A percentile compares a stretch with the other conserved stretches of the same genome.
phyloP scores from a whole-genome alignment of 257 asterid species.

The Jaltomata sinuosa region DNA sequence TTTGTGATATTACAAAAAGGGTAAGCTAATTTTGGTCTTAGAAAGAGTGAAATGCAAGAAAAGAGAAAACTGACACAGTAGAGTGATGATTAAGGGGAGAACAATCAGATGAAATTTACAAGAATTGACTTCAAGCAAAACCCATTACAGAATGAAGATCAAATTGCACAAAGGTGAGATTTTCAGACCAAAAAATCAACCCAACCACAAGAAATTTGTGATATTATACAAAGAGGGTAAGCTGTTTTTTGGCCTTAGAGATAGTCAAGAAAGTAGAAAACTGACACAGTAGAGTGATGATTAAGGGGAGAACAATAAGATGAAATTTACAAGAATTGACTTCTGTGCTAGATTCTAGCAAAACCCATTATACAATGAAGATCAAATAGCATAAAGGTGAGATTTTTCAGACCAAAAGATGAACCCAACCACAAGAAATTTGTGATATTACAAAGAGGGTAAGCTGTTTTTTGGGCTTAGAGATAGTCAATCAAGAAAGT shows the following conservation, averaged over 20 bases:
- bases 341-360: constrained; percentile 24
- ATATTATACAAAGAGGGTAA: neutral
- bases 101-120: too few relatives aligned
- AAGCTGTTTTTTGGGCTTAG: neutral
- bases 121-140: constrained; percentile 29
- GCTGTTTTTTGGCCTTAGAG: neutral
- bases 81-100: too few relatives aligned
- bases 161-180: neutral
- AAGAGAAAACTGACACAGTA: neutral
- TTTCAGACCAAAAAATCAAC: neutral
- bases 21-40: neutral
- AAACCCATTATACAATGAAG: constrained; percentile 8
- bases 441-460: neutral
- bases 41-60: constrained; percentile 1
- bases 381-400: neutral
- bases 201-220: constrained; percentile 6
- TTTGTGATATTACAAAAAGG: neutral
- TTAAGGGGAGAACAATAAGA: neutral
- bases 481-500: neutral
- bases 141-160: constrained; percentile 4
- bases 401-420: neutral
- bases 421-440: constrained; percentile 6
- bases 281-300: neutral
- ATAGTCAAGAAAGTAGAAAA: constrained; percentile 4
- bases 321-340: constrained; percentile 21